phyloP scores from a whole-genome alignment of 179 eudicot genomes.

The Actinidia chinensis region DNA sequence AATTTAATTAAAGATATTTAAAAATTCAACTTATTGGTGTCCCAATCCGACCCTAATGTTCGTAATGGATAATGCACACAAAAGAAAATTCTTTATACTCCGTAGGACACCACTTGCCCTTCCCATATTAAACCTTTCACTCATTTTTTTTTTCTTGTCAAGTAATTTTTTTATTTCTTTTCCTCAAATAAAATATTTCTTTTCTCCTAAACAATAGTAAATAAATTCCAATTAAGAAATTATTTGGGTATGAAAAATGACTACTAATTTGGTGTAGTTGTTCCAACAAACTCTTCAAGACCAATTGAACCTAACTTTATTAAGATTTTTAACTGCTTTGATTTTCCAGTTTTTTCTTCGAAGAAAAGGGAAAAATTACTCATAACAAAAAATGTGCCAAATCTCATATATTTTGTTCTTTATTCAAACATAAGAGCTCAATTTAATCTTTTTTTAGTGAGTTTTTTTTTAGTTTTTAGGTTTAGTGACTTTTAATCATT shows the following conservation, averaged over 20 bases:
- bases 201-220: not conserved
- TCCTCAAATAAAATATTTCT: not conserved
- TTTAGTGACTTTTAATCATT: too few species aligned
- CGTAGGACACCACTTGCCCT: constrained; percentile 9
- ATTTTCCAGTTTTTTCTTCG: not conserved
- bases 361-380: too few species aligned
- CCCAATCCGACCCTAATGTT: too few species aligned
- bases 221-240: not conserved
- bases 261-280: not conserved
- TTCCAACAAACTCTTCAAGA: not conserved
- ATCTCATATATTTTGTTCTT: too few species aligned
- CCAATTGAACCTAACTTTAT: not conserved
- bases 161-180: not conserved
- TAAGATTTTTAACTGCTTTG: not conserved
- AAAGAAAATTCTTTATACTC: not conserved
- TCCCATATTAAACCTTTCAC: not conserved
- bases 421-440: too few species aligned
- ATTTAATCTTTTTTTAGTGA: too few species aligned
- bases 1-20: not conserved
- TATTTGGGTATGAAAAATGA: not conserved
- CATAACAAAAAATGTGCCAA: not conserved
- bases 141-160: not conserved
- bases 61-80: not conserved
- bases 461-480: too few species aligned
- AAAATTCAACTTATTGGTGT: not conserved